Evolutionary conservation across 2,329 filamentous ascomycete species (phyloP).

Genomic region (Thermomyces lanuginosus): DNA sequence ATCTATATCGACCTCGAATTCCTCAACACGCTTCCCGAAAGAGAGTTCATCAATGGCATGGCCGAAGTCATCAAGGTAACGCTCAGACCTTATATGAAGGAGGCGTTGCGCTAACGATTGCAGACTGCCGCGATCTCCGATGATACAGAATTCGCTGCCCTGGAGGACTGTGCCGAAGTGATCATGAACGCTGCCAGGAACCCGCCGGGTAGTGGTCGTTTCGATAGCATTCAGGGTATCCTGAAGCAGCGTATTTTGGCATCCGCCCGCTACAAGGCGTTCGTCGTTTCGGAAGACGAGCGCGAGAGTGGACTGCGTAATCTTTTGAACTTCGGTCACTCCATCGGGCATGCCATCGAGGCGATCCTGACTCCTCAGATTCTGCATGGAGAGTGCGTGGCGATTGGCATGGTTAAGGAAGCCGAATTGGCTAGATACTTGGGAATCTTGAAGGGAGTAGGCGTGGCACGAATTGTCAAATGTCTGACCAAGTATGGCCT

Average conservation of each 20-base stretch:
- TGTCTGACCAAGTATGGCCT: conserved; percentile 89
- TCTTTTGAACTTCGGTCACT: conserved; percentile 92
- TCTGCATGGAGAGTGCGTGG: conserved; percentile 86
- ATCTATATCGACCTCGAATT: conserved; percentile 93
- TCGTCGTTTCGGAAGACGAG: conserved; percentile 88
- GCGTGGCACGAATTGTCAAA: conserved; percentile 77
- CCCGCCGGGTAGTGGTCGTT: conserved; percentile 40
- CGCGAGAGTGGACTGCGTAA: conserved; percentile 87
- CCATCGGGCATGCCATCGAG: conserved; percentile 92
- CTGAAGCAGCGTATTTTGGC: conserved; percentile 70
- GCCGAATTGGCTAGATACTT: conserved; percentile 83
- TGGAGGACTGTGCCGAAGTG: conserved; percentile 64
- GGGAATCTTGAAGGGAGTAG: conserved; percentile 67
- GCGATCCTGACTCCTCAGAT: conserved; percentile 90
- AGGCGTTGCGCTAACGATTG: conserved; percentile 10
- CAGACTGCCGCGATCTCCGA: conserved; percentile 89
- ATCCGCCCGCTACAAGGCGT: conserved; percentile 83
- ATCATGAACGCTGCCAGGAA: conserved; percentile 59
- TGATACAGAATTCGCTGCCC: conserved; percentile 63
- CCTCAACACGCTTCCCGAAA: conserved; percentile 70
- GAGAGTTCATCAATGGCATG: conserved; percentile 98
- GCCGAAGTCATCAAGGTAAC: conserved; percentile 74
- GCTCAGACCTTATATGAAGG: conserved; percentile 1
- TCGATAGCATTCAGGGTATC: conserved; percentile 53
- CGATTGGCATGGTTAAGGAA: conserved; percentile 97